Evolutionary conservation across 441 rosid species (phyloP), one percentile per base, ranked within the genome.

Genomic region (Caryocar brasiliense): DNA sequence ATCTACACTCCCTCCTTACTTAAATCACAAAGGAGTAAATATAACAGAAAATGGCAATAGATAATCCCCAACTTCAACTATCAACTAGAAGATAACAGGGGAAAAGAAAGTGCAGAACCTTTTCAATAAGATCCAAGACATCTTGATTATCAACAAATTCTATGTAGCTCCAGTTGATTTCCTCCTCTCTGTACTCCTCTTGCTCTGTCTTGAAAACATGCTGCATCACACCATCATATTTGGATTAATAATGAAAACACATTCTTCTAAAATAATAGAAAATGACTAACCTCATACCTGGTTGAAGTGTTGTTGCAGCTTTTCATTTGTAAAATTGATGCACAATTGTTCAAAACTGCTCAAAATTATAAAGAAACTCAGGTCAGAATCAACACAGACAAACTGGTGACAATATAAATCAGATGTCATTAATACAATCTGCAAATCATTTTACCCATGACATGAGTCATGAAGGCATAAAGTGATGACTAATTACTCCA

Each of bases 141-240:
- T 92, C 97, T 77, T 88, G 91, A 58, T 92, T 93, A 61, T 93
- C 99, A 44, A 88, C 99, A 65, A 93, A 93, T 60, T 93, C 99
- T 58, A 93, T 88, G 80, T 93, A 83, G 74, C 97, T 92, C 97
- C 99, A 92, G 59, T 88, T 59, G 26, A 92, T 92, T 72, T 80
- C 71, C 67, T 92, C 99, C 66, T 88, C 88, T 34, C 95, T 88
- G 65, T 93, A 93, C 66, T 92, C 95, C 68, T 92, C 97, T 65
- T 92, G 99, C 68, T 92, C 96, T 97, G 85, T 92, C 82, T 92
- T 93, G 73, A 92, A 93, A 58, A 93, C 95, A 7, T 93, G 99
- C 97, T 88, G 95, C 49, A 73, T n/a, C n/a, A n/a, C n/a, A n/a
- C n/a, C n/a, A n/a, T n/a, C n/a, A n/a, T n/a, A n/a, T n/a, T n/a